These are phyloP conservation scores for Mycosphaerelloides madeirae DNA, from an alignment of 2,329 filamentous ascomycete genomes.

Conservation along the genomic window DNA sequence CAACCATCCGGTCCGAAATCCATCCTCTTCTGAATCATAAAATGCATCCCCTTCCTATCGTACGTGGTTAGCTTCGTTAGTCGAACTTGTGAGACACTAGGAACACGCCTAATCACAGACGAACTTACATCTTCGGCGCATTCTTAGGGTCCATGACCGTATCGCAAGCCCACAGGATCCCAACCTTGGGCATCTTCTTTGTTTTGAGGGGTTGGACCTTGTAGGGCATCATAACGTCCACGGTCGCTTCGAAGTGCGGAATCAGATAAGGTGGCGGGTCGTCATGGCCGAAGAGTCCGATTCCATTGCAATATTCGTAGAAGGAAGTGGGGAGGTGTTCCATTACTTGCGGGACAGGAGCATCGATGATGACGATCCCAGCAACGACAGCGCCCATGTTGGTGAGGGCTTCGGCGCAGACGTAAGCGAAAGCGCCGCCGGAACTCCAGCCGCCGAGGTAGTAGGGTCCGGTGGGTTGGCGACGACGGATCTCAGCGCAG, in stretches of 20 bases:
- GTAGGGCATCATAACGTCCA: constrained; percentile 46
- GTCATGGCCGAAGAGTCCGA: constrained; percentile 2
- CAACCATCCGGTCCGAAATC: constrained; percentile 47
- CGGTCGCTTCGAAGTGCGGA: constrained; percentile 49
- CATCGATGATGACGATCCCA: constrained; percentile 26
- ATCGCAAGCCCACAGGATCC: constrained; percentile 46
- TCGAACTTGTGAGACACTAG: no score
- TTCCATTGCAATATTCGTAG: constrained; percentile 32
- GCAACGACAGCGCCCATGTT: constrained; percentile 21
- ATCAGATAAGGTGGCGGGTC: constrained; percentile 44
- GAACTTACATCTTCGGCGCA: constrained; percentile 42
- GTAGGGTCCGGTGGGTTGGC: constrained; percentile 31
- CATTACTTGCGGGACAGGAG: constrained; percentile 21
- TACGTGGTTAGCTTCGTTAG: no score
- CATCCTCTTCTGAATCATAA: constrained; percentile 44
- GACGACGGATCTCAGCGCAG: constrained; percentile 33
- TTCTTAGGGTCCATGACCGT: constrained; percentile 45
- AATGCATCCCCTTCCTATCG: no score
- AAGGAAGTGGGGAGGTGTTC: constrained; percentile 52
- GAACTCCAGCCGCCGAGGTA: constrained; percentile 30
- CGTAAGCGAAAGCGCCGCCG: constrained; percentile 21
- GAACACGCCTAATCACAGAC: no score
- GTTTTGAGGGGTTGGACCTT: constrained; percentile 21
- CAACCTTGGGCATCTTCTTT: constrained; percentile 40
- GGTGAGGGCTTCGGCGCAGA: constrained; percentile 11